These are phyloP conservation scores for Apiotrichum sp. DNA, from an alignment of 1,284 basidiomycete species.

Conservation along the genomic window DNA sequence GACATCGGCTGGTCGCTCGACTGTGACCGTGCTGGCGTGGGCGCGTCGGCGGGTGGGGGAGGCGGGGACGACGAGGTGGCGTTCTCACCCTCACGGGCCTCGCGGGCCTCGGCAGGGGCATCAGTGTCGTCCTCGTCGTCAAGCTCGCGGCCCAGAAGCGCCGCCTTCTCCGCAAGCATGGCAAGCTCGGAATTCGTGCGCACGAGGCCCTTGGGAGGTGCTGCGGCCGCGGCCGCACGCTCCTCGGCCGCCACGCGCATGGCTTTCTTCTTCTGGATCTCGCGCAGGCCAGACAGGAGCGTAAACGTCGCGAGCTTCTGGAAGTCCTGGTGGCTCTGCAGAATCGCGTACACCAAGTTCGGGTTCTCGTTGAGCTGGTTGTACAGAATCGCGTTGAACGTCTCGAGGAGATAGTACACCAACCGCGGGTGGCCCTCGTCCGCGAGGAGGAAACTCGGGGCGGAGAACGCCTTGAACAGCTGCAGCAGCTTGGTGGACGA, in stretches of 20 bases:
- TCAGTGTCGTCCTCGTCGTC: slow-evolving; percentile 22
- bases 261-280: slow-evolving; percentile 67
- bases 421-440: slow-evolving; percentile 90
- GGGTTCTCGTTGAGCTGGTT: slow-evolving; percentile 67
- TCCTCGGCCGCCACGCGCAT: slow-evolving; percentile 49
- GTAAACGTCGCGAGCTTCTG: slow-evolving; percentile 86
- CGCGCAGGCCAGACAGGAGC: slow-evolving; percentile 69
- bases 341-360: slow-evolving; percentile 76
- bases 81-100: too few species aligned
- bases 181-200: slow-evolving; percentile 40
- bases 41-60: background rate
- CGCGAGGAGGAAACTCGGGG: slow-evolving; percentile 77
- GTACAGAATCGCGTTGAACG: slow-evolving; percentile 76
- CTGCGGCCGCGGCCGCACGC: slow-evolving; percentile 22
- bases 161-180: slow-evolving; percentile 43
- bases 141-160: slow-evolving; percentile 31
- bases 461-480: slow-evolving; percentile 81
- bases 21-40: slow-evolving; percentile 2
- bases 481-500: slow-evolving; percentile 77
- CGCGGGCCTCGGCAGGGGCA: background rate
- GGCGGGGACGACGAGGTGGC: background rate
- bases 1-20: slow-evolving; percentile 49
- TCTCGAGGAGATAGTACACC: slow-evolving; percentile 67
- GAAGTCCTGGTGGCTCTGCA: slow-evolving; percentile 73
- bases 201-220: slow-evolving; percentile 7